A percentile compares a stretch with the other conserved stretches of the same genome.
Evolutionary conservation across 1,284 basidiomycete species (phyloP).

Genomic region (Pterulicium gracile): DNA sequence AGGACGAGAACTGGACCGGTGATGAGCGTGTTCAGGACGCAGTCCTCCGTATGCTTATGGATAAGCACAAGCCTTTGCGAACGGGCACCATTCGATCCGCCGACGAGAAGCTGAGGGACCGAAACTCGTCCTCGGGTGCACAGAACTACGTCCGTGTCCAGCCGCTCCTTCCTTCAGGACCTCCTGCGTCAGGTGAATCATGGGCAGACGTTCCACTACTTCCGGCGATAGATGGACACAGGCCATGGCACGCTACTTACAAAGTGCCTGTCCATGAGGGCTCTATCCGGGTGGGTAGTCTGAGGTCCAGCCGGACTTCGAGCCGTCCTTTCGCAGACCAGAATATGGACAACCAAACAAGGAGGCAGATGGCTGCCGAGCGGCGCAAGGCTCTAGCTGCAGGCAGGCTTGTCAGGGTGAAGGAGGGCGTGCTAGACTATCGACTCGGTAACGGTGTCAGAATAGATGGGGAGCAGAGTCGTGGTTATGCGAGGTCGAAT

Average conservation of each 20-base stretch:
- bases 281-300: constrained; percentile 38
- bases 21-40: constrained; percentile 66
- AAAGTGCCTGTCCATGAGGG: constrained; percentile 44
- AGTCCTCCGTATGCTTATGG: constrained; percentile 76
- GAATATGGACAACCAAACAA: constrained; percentile 36
- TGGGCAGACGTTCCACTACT: constrained; percentile 39
- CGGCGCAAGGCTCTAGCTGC: constrained; percentile 41
- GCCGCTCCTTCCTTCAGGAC: constrained; percentile 6
- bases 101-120: constrained; percentile 50
- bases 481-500: constrained; percentile 29
- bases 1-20: constrained; percentile 63
- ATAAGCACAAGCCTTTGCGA: constrained; percentile 75
- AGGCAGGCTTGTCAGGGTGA: constrained; percentile 50
- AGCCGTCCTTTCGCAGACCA: constrained; percentile 17
- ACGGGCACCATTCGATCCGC: constrained; percentile 52
- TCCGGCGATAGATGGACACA: constrained; percentile 41
- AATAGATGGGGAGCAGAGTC: constrained; percentile 20
- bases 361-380: constrained; percentile 39
- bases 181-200: constrained; percentile 19
- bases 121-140: constrained; percentile 34
- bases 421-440: constrained; percentile 73
- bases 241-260: constrained; percentile 64
- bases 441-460: constrained; percentile 33
- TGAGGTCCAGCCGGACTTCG: constrained; percentile 21
- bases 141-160: constrained; percentile 3